phyloP scores from a whole-genome alignment of 768 basidiomycete genomes.

The Lentinula lateritia region DNA sequence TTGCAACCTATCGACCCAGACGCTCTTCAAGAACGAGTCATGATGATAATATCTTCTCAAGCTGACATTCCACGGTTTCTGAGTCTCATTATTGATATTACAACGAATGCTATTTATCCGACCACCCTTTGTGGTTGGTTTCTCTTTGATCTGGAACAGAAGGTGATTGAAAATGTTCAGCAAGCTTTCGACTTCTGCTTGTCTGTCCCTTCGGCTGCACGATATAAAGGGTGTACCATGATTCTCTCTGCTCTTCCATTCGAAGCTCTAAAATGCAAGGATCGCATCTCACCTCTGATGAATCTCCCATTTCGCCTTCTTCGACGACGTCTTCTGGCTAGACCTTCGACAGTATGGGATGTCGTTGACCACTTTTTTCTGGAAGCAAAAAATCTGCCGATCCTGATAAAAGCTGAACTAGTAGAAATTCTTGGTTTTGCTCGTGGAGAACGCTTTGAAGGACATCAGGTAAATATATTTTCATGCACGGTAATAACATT shows the following conservation, averaged over 20 bases:
- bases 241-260: constrained; percentile 28
- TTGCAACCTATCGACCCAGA: not conserved
- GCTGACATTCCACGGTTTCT: constrained; percentile 42
- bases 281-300: constrained; percentile 26
- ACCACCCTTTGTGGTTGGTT: constrained; percentile 43
- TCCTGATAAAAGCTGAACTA: constrained; percentile 23
- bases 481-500: not conserved
- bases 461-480: constrained; percentile 15
- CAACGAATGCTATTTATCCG: constrained; percentile 35
- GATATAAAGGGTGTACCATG: constrained; percentile 34
- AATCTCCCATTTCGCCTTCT: constrained; percentile 33
- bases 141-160: constrained; percentile 41
- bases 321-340: constrained; percentile 38
- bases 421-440: constrained; percentile 32
- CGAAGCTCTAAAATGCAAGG: constrained; percentile 19
- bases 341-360: constrained; percentile 32
- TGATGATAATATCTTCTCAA: constrained; percentile 27
- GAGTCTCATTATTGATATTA: constrained; percentile 37
- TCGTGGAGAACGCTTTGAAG: constrained; percentile 18
- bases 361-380: constrained; percentile 24
- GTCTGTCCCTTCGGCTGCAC: constrained; percentile 26
- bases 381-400: constrained; percentile 13
- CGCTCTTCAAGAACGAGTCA: constrained; percentile 16
- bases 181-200: constrained; percentile 38
- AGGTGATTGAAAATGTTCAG: constrained; percentile 31